These are phyloP conservation scores for Coprinellus micaceus DNA, from an alignment of 768 basidiomycete genomes.

Conservation along the genomic window DNA sequence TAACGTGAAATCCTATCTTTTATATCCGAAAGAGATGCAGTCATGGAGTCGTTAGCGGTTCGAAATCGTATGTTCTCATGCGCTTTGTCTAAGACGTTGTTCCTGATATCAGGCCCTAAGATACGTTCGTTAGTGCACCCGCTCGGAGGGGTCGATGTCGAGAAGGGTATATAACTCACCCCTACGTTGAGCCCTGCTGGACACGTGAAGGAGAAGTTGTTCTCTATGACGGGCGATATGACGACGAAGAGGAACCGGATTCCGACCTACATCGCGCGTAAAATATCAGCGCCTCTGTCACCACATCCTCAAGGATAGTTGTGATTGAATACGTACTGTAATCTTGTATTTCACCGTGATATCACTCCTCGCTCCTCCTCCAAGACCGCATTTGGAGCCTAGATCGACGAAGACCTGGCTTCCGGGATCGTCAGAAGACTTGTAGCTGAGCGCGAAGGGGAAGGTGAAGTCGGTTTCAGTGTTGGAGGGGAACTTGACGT, in stretches of 20 bases:
- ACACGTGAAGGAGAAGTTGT: slow-evolving; percentile 59
- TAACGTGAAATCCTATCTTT: too few relatives aligned
- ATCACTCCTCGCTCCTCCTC: slow-evolving; percentile 39
- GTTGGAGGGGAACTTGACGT: slow-evolving; percentile 48
- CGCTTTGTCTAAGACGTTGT: not conserved
- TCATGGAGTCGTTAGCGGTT: too few relatives aligned
- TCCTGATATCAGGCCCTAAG: not conserved
- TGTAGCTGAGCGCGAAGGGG: slow-evolving; percentile 69
- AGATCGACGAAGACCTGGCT: slow-evolving; percentile 57
- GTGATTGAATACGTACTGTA: slow-evolving; percentile 40
- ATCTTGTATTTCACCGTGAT: slow-evolving; percentile 65
- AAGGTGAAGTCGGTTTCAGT: slow-evolving; percentile 66
- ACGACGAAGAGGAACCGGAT: slow-evolving; percentile 62
- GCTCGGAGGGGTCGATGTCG: too few relatives aligned
- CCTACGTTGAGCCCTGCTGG: slow-evolving; percentile 36
- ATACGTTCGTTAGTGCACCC: too few relatives aligned
- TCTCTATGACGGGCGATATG: slow-evolving; percentile 63
- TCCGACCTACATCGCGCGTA: slow-evolving; percentile 44
- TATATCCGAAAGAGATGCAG: too few relatives aligned
- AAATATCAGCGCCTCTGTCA: not conserved
- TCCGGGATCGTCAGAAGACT: slow-evolving; percentile 48
- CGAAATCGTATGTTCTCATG: too few relatives aligned
- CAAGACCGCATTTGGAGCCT: slow-evolving; percentile 56
- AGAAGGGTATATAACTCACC: slow-evolving; percentile 3
- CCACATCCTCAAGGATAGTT: not conserved